Evolutionary conservation across 192 early-diverging fungal genomes (phyloP), one percentile per base, ranked within the genome.

Genomic region (Coemansia furcata): DNA sequence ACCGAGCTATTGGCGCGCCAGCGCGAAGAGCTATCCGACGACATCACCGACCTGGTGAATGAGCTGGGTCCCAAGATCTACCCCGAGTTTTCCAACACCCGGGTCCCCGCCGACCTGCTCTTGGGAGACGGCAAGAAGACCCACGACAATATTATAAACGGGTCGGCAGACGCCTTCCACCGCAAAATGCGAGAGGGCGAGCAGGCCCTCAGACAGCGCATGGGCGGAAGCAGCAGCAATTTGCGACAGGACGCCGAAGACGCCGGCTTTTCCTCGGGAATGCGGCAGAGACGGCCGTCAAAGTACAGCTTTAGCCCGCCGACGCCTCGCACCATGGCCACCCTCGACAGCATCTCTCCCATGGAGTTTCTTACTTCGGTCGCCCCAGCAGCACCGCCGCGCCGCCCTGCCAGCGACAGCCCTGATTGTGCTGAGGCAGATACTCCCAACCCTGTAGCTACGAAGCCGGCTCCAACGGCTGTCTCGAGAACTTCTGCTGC

Each of bases 61-160:
- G 93, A 95, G 60, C 86, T 94, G 26, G 95, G 91, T 14, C 91
- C 91, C 11, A 85, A 90, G 67, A 87, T 90, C 49, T 93, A 89
- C 68, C 85, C 86, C 12, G 89, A 93, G 65, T 93, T 93, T 76
- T 85, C 87, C 67, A 73, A 60, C 33, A 73, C 77, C 1, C 68
- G 72, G 10, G 60, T 73, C 39, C 7, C 49, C n/a, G 73, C 70
- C 32, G 66, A 77, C 29, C 52, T 72, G 21, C 50, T 54, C 50
- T 30, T 54, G 50, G 67, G 70, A 35, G 47, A 66, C 42, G 63
- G 36, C 29, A 46, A 39, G 38, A 72, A 44, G 59, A 74, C 54
- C 6, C 71, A 77, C 36, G 23, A 68, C 15, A 73, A 57, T 39
- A 57, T 71, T 17, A 73, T 73, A 54, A 72, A 74, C 68, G 74